Conservation (phyloP, 202 grass and related monocot species). For the Carex sylvatica region DNA sequence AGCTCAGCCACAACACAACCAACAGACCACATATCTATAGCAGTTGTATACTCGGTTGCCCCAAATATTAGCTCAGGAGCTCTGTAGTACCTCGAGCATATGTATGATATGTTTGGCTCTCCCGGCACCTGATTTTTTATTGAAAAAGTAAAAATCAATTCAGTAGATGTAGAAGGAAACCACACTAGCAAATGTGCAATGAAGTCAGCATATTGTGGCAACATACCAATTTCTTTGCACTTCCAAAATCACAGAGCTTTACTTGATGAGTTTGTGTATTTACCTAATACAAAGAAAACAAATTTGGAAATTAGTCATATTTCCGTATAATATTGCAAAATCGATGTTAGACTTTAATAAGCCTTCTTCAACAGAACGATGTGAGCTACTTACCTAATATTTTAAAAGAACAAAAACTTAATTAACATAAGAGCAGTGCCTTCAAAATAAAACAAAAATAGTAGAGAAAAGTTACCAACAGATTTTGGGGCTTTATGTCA, state of each 20-base stretch:
- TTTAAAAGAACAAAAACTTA: neutral
- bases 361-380: constrained; percentile 8
- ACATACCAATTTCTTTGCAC: constrained; percentile 94
- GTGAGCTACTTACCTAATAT: neutral
- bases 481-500: constrained; percentile 99
- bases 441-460: constrained; percentile 15
- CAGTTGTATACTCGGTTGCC: constrained; percentile 87
- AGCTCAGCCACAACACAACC: constrained; percentile 96
- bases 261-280: constrained; percentile 95
- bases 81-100: constrained; percentile 97
- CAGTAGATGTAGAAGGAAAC: neutral
- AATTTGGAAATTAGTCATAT: neutral
- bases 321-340: constrained; percentile 17
- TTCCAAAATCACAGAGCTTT: constrained; percentile 97
- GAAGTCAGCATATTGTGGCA: neutral
- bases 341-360: neutral
- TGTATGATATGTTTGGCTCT: constrained; percentile 99
- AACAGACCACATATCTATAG: constrained; percentile 99
- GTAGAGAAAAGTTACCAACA: constrained; percentile 50
- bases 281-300: constrained; percentile 51
- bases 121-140: constrained; percentile 64
- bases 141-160: neutral
- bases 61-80: constrained; percentile 99
- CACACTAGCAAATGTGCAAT: neutral
- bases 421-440: neutral